Evolutionary conservation across 2,329 filamentous ascomycete species (phyloP), one percentile per base, ranked within the genome.

Genomic region (Plenodomus biglobosus): DNA sequence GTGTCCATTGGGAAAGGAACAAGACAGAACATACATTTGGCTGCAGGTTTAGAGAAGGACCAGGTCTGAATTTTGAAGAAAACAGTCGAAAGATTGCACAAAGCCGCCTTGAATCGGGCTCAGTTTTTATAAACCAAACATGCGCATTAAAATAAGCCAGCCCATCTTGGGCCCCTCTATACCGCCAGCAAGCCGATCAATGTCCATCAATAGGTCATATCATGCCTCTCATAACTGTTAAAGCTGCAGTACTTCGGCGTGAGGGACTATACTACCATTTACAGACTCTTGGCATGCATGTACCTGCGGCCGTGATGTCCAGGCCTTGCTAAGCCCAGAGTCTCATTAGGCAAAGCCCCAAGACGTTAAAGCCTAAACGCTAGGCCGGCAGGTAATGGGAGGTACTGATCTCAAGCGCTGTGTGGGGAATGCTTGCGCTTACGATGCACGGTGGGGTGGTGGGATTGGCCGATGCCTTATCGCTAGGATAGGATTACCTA

Each of bases 401-500:
- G 11, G 13, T 32, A 32, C 13, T 10, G 27, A 11, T 15, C 15
- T 3, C 6, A 32, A 15, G 27, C 27, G 27, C 11, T 32, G 27
- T 32, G 27, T 32, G 27, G 27, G 11, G 27, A 32, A 32, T 15
- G 27, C 8, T 15, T 32, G 27, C 15, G 27, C 27, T 15, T 6
- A 32, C 27, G 7, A 32, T 32, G 6, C 11, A 15, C 11, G 27
- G 27, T 32, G 27, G 6, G 27, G 27, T 32, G 6, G 13, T 21
- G 19, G 18, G 27, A 36, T 46, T 46, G 44, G 38, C 30, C 38
- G 16, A 32, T 8, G n/a, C 11, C 44, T 41, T 46, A 46, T 46
- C 44, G 38, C 21, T 17, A 36, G 44, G 44, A 46, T 40, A 41
- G 38, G n/a, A 46, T 36, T 46, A 32, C 44, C 34, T 37, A 40